These are phyloP conservation scores for Oryza coarctata DNA, from an alignment of 176 grass and related monocot genomes.

Conservation along the genomic window DNA sequence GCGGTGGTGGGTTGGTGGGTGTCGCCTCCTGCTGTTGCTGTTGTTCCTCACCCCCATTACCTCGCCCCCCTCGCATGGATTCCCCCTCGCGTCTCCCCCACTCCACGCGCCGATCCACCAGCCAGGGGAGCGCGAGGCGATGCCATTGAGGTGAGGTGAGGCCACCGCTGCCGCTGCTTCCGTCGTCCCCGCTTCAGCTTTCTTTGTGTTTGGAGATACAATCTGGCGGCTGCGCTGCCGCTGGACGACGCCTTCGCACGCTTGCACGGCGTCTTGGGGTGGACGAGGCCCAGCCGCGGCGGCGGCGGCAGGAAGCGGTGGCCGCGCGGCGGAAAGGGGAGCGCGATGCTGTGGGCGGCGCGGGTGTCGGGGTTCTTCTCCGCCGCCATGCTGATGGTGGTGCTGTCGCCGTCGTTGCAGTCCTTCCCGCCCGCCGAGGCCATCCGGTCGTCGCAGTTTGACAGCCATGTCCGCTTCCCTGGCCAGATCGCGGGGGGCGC, in stretches of 20 bases:
- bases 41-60: slow-evolving; percentile 41
- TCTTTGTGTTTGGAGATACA: neutral
- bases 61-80: slow-evolving; percentile 44
- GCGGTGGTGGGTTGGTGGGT: slow-evolving; percentile 50
- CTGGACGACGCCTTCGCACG: slow-evolving; percentile 41
- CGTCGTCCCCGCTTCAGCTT: neutral
- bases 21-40: slow-evolving; percentile 7
- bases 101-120: slow-evolving; percentile 52
- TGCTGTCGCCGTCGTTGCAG: slow-evolving; percentile 87
- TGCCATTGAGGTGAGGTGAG: slow-evolving; percentile 48
- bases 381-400: slow-evolving; percentile 70
- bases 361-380: slow-evolving; percentile 76
- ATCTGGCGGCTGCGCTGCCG: slow-evolving; percentile 24
- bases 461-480: slow-evolving; percentile 69
- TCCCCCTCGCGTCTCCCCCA: slow-evolving; percentile 39
- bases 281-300: slow-evolving; percentile 13
- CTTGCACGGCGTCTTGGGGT: slow-evolving; percentile 38
- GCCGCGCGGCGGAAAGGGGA: neutral
- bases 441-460: slow-evolving; percentile 88
- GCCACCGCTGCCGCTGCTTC: neutral
- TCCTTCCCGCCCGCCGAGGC: slow-evolving; percentile 94
- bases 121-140: slow-evolving; percentile 30
- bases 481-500: slow-evolving; percentile 62
- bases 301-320: slow-evolving; percentile 25
- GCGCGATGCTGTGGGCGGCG: slow-evolving; percentile 72